phyloP scores from a whole-genome alignment of 2,329 filamentous ascomycete genomes.

The Penicillium brevicompactum region DNA sequence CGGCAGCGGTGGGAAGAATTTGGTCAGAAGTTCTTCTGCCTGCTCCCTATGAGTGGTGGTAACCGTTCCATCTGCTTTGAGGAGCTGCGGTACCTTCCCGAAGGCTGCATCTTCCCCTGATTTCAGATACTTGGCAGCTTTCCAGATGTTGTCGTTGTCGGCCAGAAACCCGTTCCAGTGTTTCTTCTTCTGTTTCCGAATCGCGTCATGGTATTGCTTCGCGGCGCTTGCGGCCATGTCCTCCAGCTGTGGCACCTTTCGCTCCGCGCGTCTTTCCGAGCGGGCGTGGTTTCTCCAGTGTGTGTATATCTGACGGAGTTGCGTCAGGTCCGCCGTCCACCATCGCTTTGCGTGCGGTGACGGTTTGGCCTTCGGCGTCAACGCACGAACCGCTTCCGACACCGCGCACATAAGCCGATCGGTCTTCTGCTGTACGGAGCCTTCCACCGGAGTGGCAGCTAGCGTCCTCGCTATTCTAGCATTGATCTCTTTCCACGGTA shows the following conservation, averaged over 20 bases:
- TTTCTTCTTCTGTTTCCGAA: conserved; percentile 28
- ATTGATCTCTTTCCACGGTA: too few species aligned
- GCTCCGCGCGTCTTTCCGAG: conserved; percentile 13
- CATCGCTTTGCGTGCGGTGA: conserved; percentile 25
- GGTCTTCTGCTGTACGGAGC: too few species aligned
- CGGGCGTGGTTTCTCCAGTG: conserved; percentile 18
- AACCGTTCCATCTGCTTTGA: conserved; percentile 15
- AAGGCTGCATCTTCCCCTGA: conserved; percentile 19
- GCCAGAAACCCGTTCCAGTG: conserved; percentile 27
- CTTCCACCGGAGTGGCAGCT: too few species aligned
- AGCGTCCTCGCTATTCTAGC: too few species aligned
- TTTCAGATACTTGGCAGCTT: conserved; percentile 28
- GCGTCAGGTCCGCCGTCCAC: conserved; percentile 25
- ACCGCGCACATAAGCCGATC: conserved; percentile 18
- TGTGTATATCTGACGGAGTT: conserved; percentile 19
- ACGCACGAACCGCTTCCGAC: conserved; percentile 9
- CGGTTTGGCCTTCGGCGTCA: conserved; percentile 21
- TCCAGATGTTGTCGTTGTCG: conserved; percentile 30
- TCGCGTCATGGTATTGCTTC: conserved; percentile 22
- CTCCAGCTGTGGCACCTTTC: conserved; percentile 29
- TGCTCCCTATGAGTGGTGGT: conserved; percentile 13
- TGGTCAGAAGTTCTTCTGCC: conserved; percentile 1
- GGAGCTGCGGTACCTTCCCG: conserved; percentile 18
- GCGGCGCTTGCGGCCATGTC: conserved; percentile 14
- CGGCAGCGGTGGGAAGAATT: conserved; percentile 19